These are phyloP conservation scores for Fusarium devonianum DNA, from an alignment of 2,329 filamentous ascomycete genomes.

Conservation along the genomic window DNA sequence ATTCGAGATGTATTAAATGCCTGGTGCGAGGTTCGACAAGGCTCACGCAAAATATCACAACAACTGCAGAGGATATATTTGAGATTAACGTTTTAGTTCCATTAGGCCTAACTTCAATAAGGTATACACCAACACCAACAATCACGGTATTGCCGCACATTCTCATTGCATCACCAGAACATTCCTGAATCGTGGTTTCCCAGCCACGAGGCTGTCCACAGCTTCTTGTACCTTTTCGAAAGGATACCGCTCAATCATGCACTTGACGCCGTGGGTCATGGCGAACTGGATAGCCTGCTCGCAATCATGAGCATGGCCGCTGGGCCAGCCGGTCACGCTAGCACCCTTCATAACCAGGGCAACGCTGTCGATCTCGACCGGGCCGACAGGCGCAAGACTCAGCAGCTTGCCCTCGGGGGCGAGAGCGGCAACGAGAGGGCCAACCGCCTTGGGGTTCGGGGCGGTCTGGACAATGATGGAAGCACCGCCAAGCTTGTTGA, in stretches of 20 bases:
- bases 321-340: slow-evolving; percentile 69
- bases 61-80: background rate
- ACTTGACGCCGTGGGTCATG: slow-evolving; percentile 65
- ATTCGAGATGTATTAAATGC: no score
- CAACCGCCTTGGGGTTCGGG: slow-evolving; percentile 64
- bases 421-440: slow-evolving; percentile 61
- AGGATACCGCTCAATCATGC: slow-evolving; percentile 70
- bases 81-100: background rate
- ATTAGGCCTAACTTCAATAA: background rate
- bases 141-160: no score
- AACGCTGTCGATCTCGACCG: slow-evolving; percentile 53
- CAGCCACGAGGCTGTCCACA: slow-evolving; percentile 50
- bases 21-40: no score
- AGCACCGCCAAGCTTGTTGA: slow-evolving; percentile 67
- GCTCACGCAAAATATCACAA: no score
- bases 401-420: slow-evolving; percentile 64
- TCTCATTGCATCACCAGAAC: slow-evolving; percentile 46
- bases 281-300: slow-evolving; percentile 74
- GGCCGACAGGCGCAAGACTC: slow-evolving; percentile 61
- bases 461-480: slow-evolving; percentile 68
- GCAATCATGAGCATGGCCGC: slow-evolving; percentile 68
- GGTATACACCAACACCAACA: background rate
- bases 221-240: slow-evolving; percentile 59
- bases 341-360: slow-evolving; percentile 58
- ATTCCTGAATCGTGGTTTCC: slow-evolving; percentile 55